Evolutionary conservation across 2,329 filamentous ascomycete genomes (phyloP).

Genomic region (Penicillium sp.): DNA sequence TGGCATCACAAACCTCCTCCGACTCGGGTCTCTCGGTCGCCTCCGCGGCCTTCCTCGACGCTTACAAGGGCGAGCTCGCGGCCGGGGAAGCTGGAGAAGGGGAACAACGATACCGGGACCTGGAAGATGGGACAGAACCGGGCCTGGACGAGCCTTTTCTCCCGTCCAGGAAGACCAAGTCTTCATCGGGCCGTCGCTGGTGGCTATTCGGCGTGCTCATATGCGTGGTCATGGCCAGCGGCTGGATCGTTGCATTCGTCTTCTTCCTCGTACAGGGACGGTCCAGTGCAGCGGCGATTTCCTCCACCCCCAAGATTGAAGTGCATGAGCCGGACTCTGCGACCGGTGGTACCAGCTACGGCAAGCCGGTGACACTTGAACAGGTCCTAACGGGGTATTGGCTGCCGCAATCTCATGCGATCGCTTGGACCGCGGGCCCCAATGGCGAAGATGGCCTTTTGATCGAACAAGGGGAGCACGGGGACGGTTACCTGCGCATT

Average conservation of each 20-base stretch:
- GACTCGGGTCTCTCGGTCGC: conserved; percentile 40
- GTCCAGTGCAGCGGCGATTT: conserved; percentile 34
- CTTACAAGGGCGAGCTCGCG: conserved; percentile 24
- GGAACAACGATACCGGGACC: conserved; percentile 36
- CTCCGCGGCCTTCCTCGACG: conserved; percentile 32
- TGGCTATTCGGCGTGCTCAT: conserved; percentile 47
- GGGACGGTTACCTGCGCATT: conserved; percentile 76
- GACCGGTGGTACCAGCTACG: conserved; percentile 38
- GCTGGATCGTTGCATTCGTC: conserved; percentile 50
- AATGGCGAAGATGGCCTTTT: conserved; percentile 72
- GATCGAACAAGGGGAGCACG: conserved; percentile 65
- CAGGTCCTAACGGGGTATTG: conserved; percentile 45
- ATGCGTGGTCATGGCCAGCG: conserved; percentile 31
- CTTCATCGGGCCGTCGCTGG: conserved; percentile 34
- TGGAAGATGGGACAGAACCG: conserved; percentile 36
- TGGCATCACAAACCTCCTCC: conserved; percentile 32
- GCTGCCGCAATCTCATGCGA: conserved; percentile 40
- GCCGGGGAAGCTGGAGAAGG: conserved; percentile 9
- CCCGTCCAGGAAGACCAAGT: conserved; percentile 25
- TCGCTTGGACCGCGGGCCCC: conserved; percentile 52
- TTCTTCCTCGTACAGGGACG: conserved; percentile 44
- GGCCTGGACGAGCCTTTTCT: conserved; percentile 31
- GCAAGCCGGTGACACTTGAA: conserved; percentile 47
- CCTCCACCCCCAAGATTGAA: conserved; percentile 23
- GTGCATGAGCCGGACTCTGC: conserved; percentile 33